Conservation (phyloP, 148 eudicot species). For the Nyssa sinensis region DNA sequence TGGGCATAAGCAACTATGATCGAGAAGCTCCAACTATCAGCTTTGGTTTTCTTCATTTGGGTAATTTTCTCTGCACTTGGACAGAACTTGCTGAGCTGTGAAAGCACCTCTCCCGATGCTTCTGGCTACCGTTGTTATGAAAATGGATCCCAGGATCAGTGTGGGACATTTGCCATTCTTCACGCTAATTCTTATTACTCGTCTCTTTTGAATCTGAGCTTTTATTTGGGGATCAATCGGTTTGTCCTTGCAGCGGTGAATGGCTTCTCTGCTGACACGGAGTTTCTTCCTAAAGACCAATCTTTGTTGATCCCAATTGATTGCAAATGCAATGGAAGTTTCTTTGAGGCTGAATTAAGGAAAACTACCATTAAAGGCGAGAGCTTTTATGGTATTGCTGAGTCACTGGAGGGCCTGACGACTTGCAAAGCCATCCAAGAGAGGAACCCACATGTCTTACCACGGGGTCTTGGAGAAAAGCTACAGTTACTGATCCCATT, state of each 20-base stretch:
- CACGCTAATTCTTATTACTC: constrained; percentile 49
- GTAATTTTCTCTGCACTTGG: constrained; percentile 29
- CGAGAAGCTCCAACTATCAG: constrained; percentile 22
- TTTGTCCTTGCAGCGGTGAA: constrained; percentile 39
- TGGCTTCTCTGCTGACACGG: constrained; percentile 39
- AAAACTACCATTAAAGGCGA: constrained; percentile 40
- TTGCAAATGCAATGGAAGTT: constrained; percentile 40
- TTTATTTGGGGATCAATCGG: constrained; percentile 47
- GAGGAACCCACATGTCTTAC: constrained; percentile 36
- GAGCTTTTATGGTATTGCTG: constrained; percentile 44
- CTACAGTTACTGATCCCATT: constrained; percentile 43
- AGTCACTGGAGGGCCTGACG: constrained; percentile 60
- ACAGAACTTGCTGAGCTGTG: constrained; percentile 33
- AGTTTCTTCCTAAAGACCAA: constrained; percentile 40
- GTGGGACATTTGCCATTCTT: constrained; percentile 49
- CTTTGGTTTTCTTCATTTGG: constrained; percentile 16
- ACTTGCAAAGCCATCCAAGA: constrained; percentile 48
- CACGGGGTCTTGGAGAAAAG: constrained; percentile 32
- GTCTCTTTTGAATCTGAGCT: constrained; percentile 48
- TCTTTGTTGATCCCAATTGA: constrained; percentile 58
- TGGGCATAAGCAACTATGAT: constrained; percentile 14
- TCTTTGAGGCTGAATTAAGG: constrained; percentile 44
- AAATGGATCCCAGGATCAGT: constrained; percentile 15
- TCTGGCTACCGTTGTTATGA: constrained; percentile 30
- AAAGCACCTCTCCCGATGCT: constrained; percentile 21